Evolutionary conservation across 2,329 filamentous ascomycete genomes (phyloP).

Genomic region (Kalaharituber pfeilii): DNA sequence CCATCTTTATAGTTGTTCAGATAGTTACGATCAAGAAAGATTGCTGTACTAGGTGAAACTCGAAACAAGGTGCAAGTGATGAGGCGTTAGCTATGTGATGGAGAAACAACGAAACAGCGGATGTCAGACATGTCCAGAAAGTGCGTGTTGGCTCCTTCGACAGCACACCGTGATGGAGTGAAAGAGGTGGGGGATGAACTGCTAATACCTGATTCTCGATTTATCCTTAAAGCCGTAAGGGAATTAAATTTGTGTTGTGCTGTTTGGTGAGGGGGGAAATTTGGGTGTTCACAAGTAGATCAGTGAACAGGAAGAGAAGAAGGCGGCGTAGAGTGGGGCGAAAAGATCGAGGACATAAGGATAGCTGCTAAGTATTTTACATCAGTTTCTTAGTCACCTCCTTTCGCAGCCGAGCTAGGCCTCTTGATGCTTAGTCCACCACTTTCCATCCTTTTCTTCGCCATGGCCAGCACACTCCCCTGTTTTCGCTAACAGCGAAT

Average conservation of each 20-base stretch:
- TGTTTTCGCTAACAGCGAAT: too few species aligned
- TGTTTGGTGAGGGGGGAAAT: slow-evolving; percentile 17
- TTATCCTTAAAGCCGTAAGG: too few species aligned
- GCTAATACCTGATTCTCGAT: too few species aligned
- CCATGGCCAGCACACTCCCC: too few species aligned
- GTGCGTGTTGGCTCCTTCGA: too few species aligned
- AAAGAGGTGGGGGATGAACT: neutral
- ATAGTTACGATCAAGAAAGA: neutral
- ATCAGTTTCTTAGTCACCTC: neutral
- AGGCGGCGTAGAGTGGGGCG: slow-evolving; percentile 12
- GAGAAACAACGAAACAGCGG: neutral
- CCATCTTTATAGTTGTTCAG: neutral
- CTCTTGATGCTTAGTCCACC: neutral
- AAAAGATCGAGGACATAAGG: slow-evolving; percentile 6
- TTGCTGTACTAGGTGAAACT: neutral
- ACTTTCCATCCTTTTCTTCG: neutral
- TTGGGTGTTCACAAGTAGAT: too few species aligned
- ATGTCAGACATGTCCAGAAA: too few species aligned
- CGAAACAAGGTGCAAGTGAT: neutral
- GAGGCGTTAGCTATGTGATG: neutral
- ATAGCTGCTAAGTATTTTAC: too few species aligned
- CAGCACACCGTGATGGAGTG: too few species aligned
- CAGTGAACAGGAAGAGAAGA: slow-evolving; percentile 3
- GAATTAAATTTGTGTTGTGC: too few species aligned
- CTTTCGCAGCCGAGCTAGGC: neutral